phyloP scores from a whole-genome alignment of 148 eudicot genomes.

The Vaccinium vitisidaea region DNA sequence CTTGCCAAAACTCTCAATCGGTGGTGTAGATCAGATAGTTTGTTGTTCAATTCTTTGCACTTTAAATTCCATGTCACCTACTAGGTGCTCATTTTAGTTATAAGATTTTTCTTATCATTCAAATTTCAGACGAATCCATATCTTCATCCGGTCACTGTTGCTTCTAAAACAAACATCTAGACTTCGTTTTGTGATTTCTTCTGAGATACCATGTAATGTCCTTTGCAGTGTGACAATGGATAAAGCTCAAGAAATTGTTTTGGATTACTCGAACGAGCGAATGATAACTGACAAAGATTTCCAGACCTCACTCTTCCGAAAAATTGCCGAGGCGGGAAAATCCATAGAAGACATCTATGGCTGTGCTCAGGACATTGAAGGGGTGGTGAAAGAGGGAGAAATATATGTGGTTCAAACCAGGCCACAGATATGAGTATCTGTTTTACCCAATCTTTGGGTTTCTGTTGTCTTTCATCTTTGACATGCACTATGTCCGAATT shows the following conservation, averaged over 20 bases:
- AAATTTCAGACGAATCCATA: neutral
- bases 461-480: neutral
- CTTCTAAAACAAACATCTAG: neutral
- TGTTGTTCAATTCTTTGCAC: no score
- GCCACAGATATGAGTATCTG: neutral
- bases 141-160: neutral
- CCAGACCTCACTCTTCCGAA: neutral
- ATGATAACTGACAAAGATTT: constrained; percentile 4
- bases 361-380: constrained; percentile 10
- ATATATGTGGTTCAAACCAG: neutral
- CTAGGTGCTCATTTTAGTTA: neutral
- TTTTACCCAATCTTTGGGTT: neutral
- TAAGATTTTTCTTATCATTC: neutral
- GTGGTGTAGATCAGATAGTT: no score
- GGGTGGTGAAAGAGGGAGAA: constrained; percentile 9
- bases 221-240: neutral
- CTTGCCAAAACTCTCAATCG: no score
- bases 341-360: neutral
- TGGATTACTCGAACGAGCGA: neutral
- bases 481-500: neutral
- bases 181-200: neutral
- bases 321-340: neutral
- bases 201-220: neutral
- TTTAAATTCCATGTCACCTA: no score
- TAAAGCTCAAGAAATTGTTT: neutral